These are phyloP conservation scores for Spiromastix sp. DNA, from an alignment of 2,329 filamentous ascomycete genomes.

Conservation along the genomic window DNA sequence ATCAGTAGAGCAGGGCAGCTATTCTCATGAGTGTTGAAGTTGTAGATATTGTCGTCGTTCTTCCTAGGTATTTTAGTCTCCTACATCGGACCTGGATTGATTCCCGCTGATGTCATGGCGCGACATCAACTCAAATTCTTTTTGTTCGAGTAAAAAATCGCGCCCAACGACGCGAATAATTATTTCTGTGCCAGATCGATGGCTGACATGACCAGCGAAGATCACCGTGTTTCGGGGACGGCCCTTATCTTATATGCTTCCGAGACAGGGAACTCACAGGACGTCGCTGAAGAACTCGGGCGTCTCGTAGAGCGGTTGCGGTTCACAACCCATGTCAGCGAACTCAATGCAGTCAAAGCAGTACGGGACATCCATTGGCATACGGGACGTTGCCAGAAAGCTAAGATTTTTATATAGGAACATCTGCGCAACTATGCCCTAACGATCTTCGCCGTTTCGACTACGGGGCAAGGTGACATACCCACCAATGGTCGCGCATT, in stretches of 20 bases:
- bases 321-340: conserved; percentile 64
- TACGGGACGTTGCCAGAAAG: conserved; percentile 3
- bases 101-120: too few species aligned
- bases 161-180: too few species aligned
- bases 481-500: conserved; percentile 72
- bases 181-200: neutral
- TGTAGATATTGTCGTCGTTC: too few species aligned
- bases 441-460: conserved; percentile 69
- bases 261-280: conserved; percentile 89
- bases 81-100: too few species aligned
- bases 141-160: too few species aligned
- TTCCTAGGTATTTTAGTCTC: too few species aligned
- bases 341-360: conserved; percentile 65
- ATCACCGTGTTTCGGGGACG: conserved; percentile 8
- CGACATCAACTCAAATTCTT: too few species aligned
- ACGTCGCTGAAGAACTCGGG: conserved; percentile 77
- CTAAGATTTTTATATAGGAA: conserved; percentile 23
- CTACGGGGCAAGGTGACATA: conserved; percentile 89
- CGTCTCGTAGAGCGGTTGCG: conserved; percentile 64
- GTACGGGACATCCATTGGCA: too few species aligned
- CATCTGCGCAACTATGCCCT: conserved; percentile 25
- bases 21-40: too few species aligned
- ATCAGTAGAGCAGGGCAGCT: too few species aligned
- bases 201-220: conserved; percentile 4
- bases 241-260: conserved; percentile 80